Percentiles rank a stretch among this genome's conserved stretches.
phyloP scores from a whole-genome alignment of 345 rosid genomes.

The Dimocarpus longan region DNA sequence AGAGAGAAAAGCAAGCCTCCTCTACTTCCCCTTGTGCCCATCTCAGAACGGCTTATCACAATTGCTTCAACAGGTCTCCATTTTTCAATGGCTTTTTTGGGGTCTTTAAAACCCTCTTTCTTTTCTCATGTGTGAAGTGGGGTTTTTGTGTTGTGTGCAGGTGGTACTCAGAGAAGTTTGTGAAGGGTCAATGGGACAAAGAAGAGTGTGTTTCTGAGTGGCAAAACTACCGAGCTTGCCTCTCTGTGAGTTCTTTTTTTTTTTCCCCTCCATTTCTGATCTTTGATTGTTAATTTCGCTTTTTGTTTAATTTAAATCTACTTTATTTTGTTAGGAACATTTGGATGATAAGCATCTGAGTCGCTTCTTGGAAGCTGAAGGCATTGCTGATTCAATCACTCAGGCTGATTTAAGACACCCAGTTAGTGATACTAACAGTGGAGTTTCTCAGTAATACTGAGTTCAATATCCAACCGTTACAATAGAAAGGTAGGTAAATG shows the following conservation, averaged over 20 bases:
- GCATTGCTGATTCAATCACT: slow-evolving; percentile 22
- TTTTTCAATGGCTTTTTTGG: too few species aligned
- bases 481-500: slow-evolving; percentile 3
- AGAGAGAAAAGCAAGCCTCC: slow-evolving; percentile 35
- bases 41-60: slow-evolving; percentile 74
- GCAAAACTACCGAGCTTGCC: slow-evolving; percentile 79
- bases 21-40: slow-evolving; percentile 75
- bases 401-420: slow-evolving; percentile 37
- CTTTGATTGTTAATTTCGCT: neutral
- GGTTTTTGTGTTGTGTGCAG: slow-evolving; percentile 29
- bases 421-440: slow-evolving; percentile 27
- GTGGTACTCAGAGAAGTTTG: slow-evolving; percentile 88
- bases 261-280: neutral
- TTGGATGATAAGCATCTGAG: slow-evolving; percentile 74
- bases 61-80: slow-evolving; percentile 74
- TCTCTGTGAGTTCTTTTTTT: slow-evolving; percentile 50
- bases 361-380: slow-evolving; percentile 71
- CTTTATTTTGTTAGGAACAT: slow-evolving; percentile 51
- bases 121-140: neutral
- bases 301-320: neutral
- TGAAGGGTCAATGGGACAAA: slow-evolving; percentile 83
- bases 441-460: slow-evolving; percentile 24
- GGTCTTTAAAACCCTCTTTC: too few species aligned
- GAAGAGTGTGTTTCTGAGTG: slow-evolving; percentile 76
- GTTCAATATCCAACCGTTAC: neutral